These are phyloP conservation scores for Alternaria triticimaculans DNA, from an alignment of 2,329 filamentous ascomycete species.

Conservation along the genomic window DNA sequence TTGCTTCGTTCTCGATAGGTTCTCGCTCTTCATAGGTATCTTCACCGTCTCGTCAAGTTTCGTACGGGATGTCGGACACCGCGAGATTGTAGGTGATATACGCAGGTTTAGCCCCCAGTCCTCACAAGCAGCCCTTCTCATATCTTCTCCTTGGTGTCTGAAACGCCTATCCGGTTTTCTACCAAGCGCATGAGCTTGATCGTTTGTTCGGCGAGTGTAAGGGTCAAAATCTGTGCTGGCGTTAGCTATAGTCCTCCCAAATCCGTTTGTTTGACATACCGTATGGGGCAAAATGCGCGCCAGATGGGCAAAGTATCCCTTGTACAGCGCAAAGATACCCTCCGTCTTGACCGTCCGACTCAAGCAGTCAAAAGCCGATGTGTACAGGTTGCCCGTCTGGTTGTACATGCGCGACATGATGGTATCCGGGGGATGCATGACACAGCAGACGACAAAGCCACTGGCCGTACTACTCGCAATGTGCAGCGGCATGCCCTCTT, in stretches of 20 bases:
- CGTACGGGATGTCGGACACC: neutral
- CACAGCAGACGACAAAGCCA: constrained; percentile 94
- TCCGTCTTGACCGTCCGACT: constrained; percentile 90
- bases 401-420: constrained; percentile 99
- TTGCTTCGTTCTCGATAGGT: neutral
- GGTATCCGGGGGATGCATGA: constrained; percentile 99
- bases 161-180: constrained; percentile 66
- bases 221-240: constrained; percentile 88
- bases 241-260: no score
- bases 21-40: neutral
- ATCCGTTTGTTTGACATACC: constrained; percentile 47
- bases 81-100: neutral
- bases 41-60: neutral
- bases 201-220: constrained; percentile 94
- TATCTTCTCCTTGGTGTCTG: constrained; percentile 55
- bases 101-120: neutral
- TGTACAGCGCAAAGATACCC: constrained; percentile 92
- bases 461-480: constrained; percentile 86
- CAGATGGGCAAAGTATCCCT: constrained; percentile 94
- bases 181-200: constrained; percentile 87
- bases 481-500: constrained; percentile 89
- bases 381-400: constrained; percentile 97
- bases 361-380: constrained; percentile 88
- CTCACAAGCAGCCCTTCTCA: constrained; percentile 31
- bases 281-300: constrained; percentile 95